These are phyloP conservation scores for Candida nanaspora DNA, from an alignment of 805 yeast genomes.

Conservation along the genomic window DNA sequence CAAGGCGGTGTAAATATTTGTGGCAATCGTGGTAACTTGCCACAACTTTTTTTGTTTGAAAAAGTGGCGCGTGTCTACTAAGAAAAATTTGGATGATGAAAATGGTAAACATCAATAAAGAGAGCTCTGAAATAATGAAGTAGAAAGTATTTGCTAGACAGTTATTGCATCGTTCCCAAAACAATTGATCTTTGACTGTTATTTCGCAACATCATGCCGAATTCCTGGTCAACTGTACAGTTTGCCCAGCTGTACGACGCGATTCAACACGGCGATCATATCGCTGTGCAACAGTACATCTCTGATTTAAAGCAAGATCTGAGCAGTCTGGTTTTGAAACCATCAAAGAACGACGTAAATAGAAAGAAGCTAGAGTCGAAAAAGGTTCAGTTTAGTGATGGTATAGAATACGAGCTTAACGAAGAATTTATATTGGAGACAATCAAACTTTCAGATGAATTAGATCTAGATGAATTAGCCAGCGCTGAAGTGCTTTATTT, in stretches of 20 bases:
- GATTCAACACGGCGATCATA: constrained; percentile 27
- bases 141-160: no score
- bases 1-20: no score
- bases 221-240: constrained; percentile 32
- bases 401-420: constrained; percentile 55
- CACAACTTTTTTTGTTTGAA: neutral
- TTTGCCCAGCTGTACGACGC: constrained; percentile 40
- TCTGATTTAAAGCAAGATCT: constrained; percentile 38
- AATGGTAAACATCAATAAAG: neutral
- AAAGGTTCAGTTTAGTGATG: constrained; percentile 42
- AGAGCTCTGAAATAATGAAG: no score
- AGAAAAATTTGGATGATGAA: neutral
- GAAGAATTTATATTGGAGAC: constrained; percentile 57
- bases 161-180: no score
- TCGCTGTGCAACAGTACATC: constrained; percentile 8
- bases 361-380: constrained; percentile 42
- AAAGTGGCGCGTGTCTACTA: neutral
- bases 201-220: no score
- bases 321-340: constrained; percentile 31
- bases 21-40: no score
- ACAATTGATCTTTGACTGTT: no score
- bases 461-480: constrained; percentile 69
- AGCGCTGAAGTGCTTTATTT: constrained; percentile 62
- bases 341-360: constrained; percentile 38
- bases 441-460: constrained; percentile 49